Evolutionary conservation across 306 rosid species (phyloP).

Genomic region (Aeschynomene evenia): DNA sequence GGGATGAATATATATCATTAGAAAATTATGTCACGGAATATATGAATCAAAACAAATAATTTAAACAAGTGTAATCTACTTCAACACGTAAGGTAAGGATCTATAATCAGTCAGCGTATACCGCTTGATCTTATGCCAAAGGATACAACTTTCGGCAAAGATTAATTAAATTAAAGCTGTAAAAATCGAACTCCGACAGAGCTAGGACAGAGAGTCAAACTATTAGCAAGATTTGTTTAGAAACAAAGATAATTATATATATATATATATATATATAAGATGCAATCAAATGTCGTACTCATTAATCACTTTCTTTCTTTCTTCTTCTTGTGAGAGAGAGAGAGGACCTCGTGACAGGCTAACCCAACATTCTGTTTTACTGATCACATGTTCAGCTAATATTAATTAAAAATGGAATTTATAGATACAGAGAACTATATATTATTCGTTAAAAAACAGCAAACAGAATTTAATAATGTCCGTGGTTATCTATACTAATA

Average conservation of each 20-base stretch:
- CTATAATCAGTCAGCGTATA: background rate
- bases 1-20: background rate
- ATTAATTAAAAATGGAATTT: background rate
- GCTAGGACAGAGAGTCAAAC: slow-evolving; percentile 17
- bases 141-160: slow-evolving; percentile 38
- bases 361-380: background rate
- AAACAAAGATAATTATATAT: too few species aligned
- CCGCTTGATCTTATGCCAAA: slow-evolving; percentile 14
- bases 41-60: background rate
- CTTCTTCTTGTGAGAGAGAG: background rate
- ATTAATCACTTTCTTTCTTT: background rate
- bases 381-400: slow-evolving; percentile 19
- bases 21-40: background rate
- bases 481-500: background rate
- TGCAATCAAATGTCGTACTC: background rate
- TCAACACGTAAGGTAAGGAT: slow-evolving; percentile 3
- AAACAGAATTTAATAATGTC: background rate
- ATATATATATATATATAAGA: background rate
- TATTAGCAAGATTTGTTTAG: background rate
- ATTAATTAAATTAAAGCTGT: slow-evolving; percentile 16
- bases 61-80: background rate
- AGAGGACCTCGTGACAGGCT: slow-evolving; percentile 11
- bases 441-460: background rate
- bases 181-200: slow-evolving; percentile 11
- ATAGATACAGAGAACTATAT: background rate